Evolutionary conservation across 768 basidiomycete species (phyloP), one percentile per base, ranked within the genome.

Genomic region (Boletus eberwhitei): DNA sequence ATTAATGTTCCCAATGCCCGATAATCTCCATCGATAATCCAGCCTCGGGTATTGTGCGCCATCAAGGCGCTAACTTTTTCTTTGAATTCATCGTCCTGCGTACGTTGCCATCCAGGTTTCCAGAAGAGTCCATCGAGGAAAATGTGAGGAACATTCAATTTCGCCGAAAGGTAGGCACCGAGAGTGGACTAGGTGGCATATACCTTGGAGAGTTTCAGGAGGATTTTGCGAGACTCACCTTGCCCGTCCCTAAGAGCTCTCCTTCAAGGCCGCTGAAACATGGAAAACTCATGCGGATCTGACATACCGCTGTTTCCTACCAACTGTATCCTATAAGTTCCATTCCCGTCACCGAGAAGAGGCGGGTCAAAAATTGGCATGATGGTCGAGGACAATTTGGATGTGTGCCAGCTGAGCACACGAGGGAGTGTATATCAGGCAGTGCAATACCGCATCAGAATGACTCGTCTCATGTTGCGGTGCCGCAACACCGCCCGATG

Each of bases 21-120:
- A 59, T 77, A 84, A 47, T 75, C 68, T 5, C 84, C 84, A 39
- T 85, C 83, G 2, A 80, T 65, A 8, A 84, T 72, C 83, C 83
- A 85, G 2, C 80, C 81, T 32, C 14, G 39, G 17, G 52, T 41
- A 75, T 66, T 5, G 64, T 73, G 17, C 39, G 62, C 48, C 55
- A 64, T 48, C 71, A 74, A 26, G 14, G 41, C 29, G 21, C 39
- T 4, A 16, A 73, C 54, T 16, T 44, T 39, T 19, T 55, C 61
- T 36, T 26, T 57, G 32, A 72, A 62, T 34, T 73, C 72, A 0
- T 69, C 63, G 7, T 11, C 32, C 1, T 76, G 60, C 1, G 67
- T 59, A 52, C 56, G 43, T 42, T 60, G 52, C 82, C 82, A 84
- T 5, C 73, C 77, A 5, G 83, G 82, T 32, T 73, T 52, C 80